Evolutionary conservation across 1,139 yeast genomes (phyloP).

Genomic region (Pneumocystis jirovecii): DNA sequence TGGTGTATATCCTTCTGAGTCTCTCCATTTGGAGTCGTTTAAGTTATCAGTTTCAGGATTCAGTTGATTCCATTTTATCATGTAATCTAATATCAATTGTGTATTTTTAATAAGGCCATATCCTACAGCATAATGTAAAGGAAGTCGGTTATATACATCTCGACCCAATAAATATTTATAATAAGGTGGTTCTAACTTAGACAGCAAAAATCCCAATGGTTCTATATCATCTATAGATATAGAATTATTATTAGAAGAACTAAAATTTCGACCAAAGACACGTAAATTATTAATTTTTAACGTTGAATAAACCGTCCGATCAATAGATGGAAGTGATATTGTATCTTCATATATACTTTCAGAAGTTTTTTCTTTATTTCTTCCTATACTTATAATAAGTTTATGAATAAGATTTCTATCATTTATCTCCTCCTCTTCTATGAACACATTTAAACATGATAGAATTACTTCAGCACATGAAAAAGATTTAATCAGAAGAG

Average conservation of each 20-base stretch:
- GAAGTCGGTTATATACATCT: conserved; percentile 70
- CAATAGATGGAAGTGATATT: conserved; percentile 14
- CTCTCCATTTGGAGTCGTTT: conserved; percentile 65
- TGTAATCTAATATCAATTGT: conserved; percentile 38
- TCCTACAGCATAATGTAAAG: conserved; percentile 80
- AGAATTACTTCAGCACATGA: conserved; percentile 33
- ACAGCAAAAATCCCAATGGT: conserved; percentile 40
- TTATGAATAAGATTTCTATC: conserved; percentile 79
- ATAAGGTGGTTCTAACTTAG: conserved; percentile 38
- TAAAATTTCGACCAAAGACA: conserved; percentile 28
- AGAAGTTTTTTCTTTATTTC: background rate
- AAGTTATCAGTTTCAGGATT: conserved; percentile 38
- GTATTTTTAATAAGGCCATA: conserved; percentile 63
- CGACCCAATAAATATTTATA: conserved; percentile 42
- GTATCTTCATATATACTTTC: background rate
- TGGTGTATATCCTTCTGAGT: conserved; percentile 70
- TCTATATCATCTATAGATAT: conserved; percentile 39
- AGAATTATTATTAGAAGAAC: conserved; percentile 55
- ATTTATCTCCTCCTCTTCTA: conserved; percentile 42
- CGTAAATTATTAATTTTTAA: conserved; percentile 39
- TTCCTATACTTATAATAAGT: conserved; percentile 35
- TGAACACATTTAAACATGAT: conserved; percentile 37
- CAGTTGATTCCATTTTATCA: conserved; percentile 32
- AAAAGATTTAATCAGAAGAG: conserved; percentile 19
- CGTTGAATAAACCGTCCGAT: conserved; percentile 23